Evolutionary conservation across 116 monocot species (phyloP).

Genomic region (Iris pallida): DNA sequence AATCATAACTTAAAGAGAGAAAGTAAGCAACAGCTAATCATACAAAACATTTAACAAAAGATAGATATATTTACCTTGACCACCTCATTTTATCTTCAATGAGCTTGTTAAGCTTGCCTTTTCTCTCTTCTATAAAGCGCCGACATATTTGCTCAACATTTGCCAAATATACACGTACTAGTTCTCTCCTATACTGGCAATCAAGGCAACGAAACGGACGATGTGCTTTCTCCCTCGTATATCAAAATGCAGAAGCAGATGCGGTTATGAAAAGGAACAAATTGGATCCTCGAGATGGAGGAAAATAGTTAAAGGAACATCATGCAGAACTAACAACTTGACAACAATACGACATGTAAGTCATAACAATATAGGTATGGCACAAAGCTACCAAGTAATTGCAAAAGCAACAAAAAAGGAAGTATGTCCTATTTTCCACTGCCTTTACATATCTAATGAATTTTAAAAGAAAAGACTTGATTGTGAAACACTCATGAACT

Average conservation of each 20-base stretch:
- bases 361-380: no score
- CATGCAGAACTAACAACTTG: no score
- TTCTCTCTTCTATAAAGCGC: constrained; percentile 73
- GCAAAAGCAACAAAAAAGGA: no score
- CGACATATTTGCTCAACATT: constrained; percentile 16
- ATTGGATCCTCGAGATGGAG: no score
- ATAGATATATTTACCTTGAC: constrained; percentile 49
- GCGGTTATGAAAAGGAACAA: not conserved
- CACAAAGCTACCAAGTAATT: no score
- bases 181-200: not conserved
- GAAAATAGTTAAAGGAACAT: no score
- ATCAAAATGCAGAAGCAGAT: not conserved
- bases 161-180: not conserved
- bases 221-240: constrained; percentile 68
- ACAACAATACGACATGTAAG: no score
- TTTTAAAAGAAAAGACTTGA: no score
- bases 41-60: not conserved
- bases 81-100: constrained; percentile 74
- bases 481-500: no score
- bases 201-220: constrained; percentile 50
- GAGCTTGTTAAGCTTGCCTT: constrained; percentile 61
- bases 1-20: not conserved
- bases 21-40: not conserved
- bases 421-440: no score
- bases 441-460: no score